Evolutionary conservation across 2,329 filamentous ascomycete genomes (phyloP).

Genomic region (Fusarium citri): DNA sequence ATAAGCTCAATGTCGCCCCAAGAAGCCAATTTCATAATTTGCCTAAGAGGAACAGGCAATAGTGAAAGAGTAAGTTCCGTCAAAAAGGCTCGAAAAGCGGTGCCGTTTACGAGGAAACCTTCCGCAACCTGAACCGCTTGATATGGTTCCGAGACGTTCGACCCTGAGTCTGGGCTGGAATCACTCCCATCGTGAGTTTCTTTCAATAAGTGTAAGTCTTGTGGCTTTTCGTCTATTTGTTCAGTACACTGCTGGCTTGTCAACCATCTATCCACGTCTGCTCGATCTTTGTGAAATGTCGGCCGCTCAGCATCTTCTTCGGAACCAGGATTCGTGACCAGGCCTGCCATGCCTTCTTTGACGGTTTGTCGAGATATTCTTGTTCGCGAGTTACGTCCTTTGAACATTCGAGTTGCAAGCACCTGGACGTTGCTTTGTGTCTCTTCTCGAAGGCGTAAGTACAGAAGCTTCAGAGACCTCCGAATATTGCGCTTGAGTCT

Average conservation of each 20-base stretch:
- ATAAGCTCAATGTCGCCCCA: not conserved
- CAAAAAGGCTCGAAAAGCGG: not conserved
- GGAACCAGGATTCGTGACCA: no score
- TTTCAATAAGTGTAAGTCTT: not conserved
- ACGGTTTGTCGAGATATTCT: slow-evolving; percentile 11
- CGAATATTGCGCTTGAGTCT: slow-evolving; percentile 8
- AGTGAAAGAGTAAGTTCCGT: slow-evolving; percentile 3
- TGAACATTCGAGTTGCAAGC: slow-evolving; percentile 1
- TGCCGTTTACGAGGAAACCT: not conserved
- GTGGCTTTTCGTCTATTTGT: not conserved
- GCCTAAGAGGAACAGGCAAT: not conserved
- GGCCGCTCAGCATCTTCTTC: not conserved
- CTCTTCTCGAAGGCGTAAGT: not conserved
- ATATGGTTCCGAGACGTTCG: not conserved
- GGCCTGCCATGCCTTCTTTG: not conserved
- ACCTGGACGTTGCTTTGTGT: not conserved
- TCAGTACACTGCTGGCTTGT: not conserved
- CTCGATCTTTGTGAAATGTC: not conserved
- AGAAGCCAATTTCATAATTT: not conserved
- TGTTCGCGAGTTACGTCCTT: not conserved
- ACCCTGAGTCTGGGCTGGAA: not conserved
- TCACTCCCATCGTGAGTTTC: not conserved
- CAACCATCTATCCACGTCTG: not conserved
- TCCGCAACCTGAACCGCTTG: not conserved
- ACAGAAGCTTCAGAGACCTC: slow-evolving; percentile 6